Evolutionary conservation across 1,139 yeast genomes (phyloP), one percentile per base, ranked within the genome.

Genomic region (Scheffersomyces illinoinensis): DNA sequence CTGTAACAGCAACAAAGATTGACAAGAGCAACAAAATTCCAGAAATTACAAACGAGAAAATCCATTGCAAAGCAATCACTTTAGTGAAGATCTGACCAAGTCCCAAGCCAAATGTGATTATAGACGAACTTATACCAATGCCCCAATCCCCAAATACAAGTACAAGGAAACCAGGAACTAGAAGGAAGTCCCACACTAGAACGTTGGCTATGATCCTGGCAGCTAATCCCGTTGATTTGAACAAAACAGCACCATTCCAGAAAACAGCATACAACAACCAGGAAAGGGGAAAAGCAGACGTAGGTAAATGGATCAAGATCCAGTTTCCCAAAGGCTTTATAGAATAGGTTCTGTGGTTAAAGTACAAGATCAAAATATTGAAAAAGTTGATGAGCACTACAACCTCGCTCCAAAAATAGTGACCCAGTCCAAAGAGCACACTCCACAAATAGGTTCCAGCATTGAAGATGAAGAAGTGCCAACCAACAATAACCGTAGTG

Each of bases 171-270:
- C 78, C 78, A 26, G 96, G 96, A 55, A 87, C 85, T 50, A 90
- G 63, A 65, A 91, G 77, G 74, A 89, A 89, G 72, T 87, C 89
- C 96, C 97, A 91, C 68, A 91, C 85, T 62, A 89, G 78, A 24
- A 90, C 73, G 72, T 91, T 90, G 60, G 95, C 90, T 33, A 90
- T 64, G 56, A 91, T 76, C 61, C 96, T 80, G n/a, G 91, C 87
- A 47, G 84, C 76, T 43, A 88, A 72, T 62, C 84, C 82, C 69
- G 85, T 87, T 65, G 86, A 81, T 59, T 77, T 80, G 68, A 86
- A 76, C 72, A 85, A 75, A 43, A 88, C 88, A 3, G 96, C 93
- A 49, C 96, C 96, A 68, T 89, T 89, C 96, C 96, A 90, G 76
- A 90, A 88, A 52, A 91, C 71, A 33, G 86, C 88, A 69, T 86